A percentile compares a stretch with the other conserved stretches of the same genome.
These are phyloP conservation scores for Lumnitzera racemosa DNA, from an alignment of 345 rosid genomes.

Conservation along the genomic window DNA sequence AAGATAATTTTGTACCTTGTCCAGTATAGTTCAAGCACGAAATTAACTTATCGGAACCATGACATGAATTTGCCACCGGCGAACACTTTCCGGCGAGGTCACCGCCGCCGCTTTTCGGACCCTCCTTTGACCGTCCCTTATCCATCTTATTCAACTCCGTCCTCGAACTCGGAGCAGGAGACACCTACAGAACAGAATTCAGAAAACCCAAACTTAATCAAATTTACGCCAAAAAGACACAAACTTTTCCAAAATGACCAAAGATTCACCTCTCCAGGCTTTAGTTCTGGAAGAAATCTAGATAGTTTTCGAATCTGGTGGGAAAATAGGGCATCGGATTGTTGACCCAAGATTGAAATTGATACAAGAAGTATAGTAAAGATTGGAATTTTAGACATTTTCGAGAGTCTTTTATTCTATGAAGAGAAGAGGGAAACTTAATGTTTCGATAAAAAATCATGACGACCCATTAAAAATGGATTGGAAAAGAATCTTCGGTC, in stretches of 20 bases:
- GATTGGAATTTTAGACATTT: slow-evolving; percentile 3
- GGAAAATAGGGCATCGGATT: background rate
- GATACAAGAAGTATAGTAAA: background rate
- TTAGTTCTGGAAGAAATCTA: background rate
- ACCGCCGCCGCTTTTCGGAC: too few relatives aligned
- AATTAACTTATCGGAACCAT: background rate
- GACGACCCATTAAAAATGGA: slow-evolving; percentile 6
- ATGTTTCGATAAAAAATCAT: background rate
- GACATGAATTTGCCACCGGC: background rate
- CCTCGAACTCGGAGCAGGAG: slow-evolving; percentile 11
- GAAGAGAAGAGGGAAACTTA: background rate
- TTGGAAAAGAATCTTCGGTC: too few relatives aligned
- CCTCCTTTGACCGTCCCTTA: too few relatives aligned
- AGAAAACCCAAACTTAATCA: background rate
- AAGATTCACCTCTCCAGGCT: background rate
- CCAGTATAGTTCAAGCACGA: slow-evolving; percentile 8
- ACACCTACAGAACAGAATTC: slow-evolving; percentile 1
- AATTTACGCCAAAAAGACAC: background rate
- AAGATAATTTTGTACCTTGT: background rate
- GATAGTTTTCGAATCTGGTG: background rate
- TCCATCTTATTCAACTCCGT: background rate
- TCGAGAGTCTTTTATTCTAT: background rate
- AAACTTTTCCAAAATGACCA: background rate
- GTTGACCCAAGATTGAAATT: background rate
- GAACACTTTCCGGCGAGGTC: background rate